Evolutionary conservation across 2,329 filamentous ascomycete genomes (phyloP).

Genomic region (Celoporthe dispersa): DNA sequence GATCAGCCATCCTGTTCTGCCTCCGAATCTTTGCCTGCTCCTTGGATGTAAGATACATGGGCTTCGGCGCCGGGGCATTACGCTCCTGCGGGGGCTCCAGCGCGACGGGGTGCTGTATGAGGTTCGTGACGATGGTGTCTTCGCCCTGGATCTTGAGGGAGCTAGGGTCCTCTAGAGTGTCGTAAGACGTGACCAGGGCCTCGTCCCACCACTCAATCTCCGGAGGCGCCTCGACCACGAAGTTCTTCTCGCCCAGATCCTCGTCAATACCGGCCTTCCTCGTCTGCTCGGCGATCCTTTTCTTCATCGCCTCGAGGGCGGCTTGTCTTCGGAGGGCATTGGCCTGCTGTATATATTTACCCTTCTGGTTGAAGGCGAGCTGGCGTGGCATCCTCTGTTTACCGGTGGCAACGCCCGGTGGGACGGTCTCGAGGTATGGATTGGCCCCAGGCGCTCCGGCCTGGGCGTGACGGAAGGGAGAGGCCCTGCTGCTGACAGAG

Average conservation of each 20-base stretch:
- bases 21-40: constrained; percentile 91
- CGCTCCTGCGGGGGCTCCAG: constrained; percentile 92
- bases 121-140: constrained; percentile 88
- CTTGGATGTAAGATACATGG: constrained; percentile 88
- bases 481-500: constrained; percentile 16
- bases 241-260: constrained; percentile 86
- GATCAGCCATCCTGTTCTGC: constrained; percentile 86
- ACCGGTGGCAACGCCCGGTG: constrained; percentile 63
- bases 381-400: constrained; percentile 74
- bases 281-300: constrained; percentile 83
- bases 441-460: constrained; percentile 50
- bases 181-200: constrained; percentile 78
- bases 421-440: constrained; percentile 81
- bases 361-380: constrained; percentile 90
- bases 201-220: constrained; percentile 99
- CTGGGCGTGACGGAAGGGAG: constrained; percentile 13
- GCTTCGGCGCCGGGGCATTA: constrained; percentile 76
- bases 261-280: constrained; percentile 94
- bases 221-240: constrained; percentile 81
- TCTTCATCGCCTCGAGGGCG: constrained; percentile 92
- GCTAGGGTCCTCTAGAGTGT: constrained; percentile 65
- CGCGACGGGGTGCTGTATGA: constrained; percentile 90
- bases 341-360: constrained; percentile 95
- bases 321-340: constrained; percentile 87
- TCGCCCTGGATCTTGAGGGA: constrained; percentile 74